A percentile compares a stretch with the other conserved stretches of the same genome.
Evolutionary conservation across 140 eudicot genomes (phyloP).

Genomic region (Bidens hawaiensis): DNA sequence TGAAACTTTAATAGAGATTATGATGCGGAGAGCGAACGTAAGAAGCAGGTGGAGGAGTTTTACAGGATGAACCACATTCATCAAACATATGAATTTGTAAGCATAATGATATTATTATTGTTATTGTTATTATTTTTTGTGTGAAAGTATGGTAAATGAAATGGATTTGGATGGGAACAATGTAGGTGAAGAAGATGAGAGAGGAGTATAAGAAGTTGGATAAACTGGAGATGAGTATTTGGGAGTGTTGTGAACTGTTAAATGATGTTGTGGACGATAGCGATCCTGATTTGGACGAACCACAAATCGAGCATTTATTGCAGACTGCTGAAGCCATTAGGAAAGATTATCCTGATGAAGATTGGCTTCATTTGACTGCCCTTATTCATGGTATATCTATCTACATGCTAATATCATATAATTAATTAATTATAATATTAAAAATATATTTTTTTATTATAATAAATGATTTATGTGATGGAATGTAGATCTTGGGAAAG

Average conservation of each 20-base stretch:
- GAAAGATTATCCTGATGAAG: conserved; percentile 73
- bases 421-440: too few species aligned
- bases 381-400: conserved; percentile 72
- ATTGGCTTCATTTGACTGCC: conserved; percentile 80
- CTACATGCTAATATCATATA: neutral
- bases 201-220: too few species aligned
- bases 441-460: too few species aligned
- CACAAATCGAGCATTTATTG: conserved; percentile 68
- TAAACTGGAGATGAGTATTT: too few species aligned
- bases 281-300: too few species aligned
- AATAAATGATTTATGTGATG: too few species aligned
- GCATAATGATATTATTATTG: neutral
- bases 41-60: conserved; percentile 55
- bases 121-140: conserved; percentile 2
- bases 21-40: conserved; percentile 44
- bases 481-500: conserved; percentile 80
- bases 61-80: conserved; percentile 55
- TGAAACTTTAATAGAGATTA: conserved; percentile 55
- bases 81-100: conserved; percentile 69
- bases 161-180: conserved; percentile 32
- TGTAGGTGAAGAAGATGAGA: too few species aligned
- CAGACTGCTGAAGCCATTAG: conserved; percentile 82
- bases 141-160: too few species aligned
- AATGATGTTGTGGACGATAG: conserved; percentile 89
- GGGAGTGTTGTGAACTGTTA: conserved; percentile 86